Evolutionary conservation across 176 grass and related monocot genomes (phyloP), one percentile per base, ranked within the genome.

Genomic region (Rhynchospora breviuscula): DNA sequence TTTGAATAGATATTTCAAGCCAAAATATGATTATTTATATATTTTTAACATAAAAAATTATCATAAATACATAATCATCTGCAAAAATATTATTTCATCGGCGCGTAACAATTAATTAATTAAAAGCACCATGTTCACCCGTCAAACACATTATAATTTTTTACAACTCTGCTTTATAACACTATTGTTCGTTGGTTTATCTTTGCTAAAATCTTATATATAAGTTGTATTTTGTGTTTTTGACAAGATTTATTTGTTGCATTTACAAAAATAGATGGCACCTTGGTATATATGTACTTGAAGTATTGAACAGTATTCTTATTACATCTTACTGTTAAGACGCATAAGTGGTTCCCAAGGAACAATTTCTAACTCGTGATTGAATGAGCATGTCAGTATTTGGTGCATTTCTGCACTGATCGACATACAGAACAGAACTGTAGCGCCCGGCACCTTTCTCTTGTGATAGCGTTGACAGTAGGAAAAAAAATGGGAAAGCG

Each of bases 401-500:
- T 23, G 7, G 47, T 23, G 21, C 12, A 76, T 78, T 7, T 78
- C 48, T 78, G 73, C 49, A 33, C 73, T 25, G 73, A 31, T 78
- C 49, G 73, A 48, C 51, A 78, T 19, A 78, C 25, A 0, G 51
- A 57, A 22, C 23, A n/a, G 12, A 22, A 57, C 45, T 22, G 6
- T 77, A 31, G 72, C 49, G 35, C 35, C 4, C 35, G 13, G 25
- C 51, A 56, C 51, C 73, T 21, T 56, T 77, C 48, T 77, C 73
- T 13, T 25, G 48, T 78, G 73, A 77, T 78, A 56, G 49, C 72
- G 19, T 78, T 78, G 51, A 15, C 49, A 56, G 73, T 23, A 78
- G 49, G 73, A 78, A 78, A 78, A 25, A 25, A 18, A 57, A 54
- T 78, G 73, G 21, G 31, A 78, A 63, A 82, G 80, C 22, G 25